Base-by-base conservation (phyloP, 352 stramenopile species). In the Pelagophyceae sp. region DNA sequence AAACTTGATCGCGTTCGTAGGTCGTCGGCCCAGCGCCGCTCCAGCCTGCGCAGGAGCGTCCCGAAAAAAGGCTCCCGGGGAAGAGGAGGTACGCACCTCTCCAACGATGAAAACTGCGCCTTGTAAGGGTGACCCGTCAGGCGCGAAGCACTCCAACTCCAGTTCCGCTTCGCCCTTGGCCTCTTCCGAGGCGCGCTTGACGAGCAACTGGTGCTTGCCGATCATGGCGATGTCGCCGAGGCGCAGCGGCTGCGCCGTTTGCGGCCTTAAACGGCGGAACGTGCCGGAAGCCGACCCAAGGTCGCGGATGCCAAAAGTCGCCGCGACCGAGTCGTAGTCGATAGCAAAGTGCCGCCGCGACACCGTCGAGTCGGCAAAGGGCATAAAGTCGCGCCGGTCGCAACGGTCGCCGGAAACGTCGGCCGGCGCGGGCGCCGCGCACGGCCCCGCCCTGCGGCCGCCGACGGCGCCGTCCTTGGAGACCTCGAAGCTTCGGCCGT, bases 101-200 rank as follows among this genome's bases (percentile, higher is more conserved):
- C n/a, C n/a, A n/a, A n/a, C n/a, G n/a, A n/a, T n/a, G n/a, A n/a
- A n/a, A n/a, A n/a, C n/a, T n/a, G n/a, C n/a, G n/a, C n/a, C n/a
- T n/a, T 87, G 80, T 38, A 88, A 84, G 2, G 84, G 84, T 6
- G 82, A 84, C 0, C 83, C 83, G 76, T 87, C 84, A 1, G 84
- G 84, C n/a, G 83, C 83, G 75, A 87, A 88, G 77, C 84, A 88
- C 69, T 86, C 77, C 38, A 86, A 67, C 40, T 64, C 71, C 72
- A 85, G 78, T 0, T 67, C 29, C 27, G 33, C 64, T 0, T 76
- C 64, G 54, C 19, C n/a, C 27, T 50, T 5, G n/a, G 38, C 38
- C n/a, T 27, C n/a, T n/a, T 72, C 54, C 45, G 45, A 54, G 45
- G 45, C 11, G 11, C 45, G 27, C 17, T 25, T 15, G 72, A 77